Percentiles rank a stretch among this genome's conserved stretches.
Evolutionary conservation across 768 basidiomycete species (phyloP).

Genomic region (Tricholoma bakamatsutake): DNA sequence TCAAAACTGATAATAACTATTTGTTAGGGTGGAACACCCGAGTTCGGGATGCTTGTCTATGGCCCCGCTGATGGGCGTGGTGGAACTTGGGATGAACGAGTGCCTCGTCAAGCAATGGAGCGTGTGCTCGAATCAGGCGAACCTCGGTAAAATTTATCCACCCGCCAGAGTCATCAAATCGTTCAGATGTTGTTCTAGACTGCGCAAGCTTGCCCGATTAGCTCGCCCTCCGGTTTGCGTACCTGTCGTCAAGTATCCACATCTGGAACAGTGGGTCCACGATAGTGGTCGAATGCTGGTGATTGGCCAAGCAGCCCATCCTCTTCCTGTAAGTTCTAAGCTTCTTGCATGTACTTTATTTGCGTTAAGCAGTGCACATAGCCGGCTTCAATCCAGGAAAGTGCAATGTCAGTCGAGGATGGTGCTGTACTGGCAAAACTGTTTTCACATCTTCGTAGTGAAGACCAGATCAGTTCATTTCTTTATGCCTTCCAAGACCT

Average conservation of each 20-base stretch:
- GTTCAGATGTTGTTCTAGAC: slow-evolving; percentile 15
- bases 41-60: slow-evolving; percentile 26
- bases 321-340: slow-evolving; percentile 39
- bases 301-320: slow-evolving; percentile 55
- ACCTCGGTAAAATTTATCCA: slow-evolving; percentile 24
- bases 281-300: slow-evolving; percentile 37
- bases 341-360: not conserved
- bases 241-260: slow-evolving; percentile 30
- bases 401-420: slow-evolving; percentile 54
- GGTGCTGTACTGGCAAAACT: slow-evolving; percentile 54
- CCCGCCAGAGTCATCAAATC: not conserved
- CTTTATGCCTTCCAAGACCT: slow-evolving; percentile 52
- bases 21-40: slow-evolving; percentile 30
- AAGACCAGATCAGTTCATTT: slow-evolving; percentile 46
- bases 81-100: slow-evolving; percentile 23
- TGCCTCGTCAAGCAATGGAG: slow-evolving; percentile 27
- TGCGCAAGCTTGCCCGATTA: slow-evolving; percentile 31
- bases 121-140: slow-evolving; percentile 26
- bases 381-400: slow-evolving; percentile 46
- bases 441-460: slow-evolving; percentile 45
- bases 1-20: slow-evolving; percentile 2
- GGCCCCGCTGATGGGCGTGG: slow-evolving; percentile 23
- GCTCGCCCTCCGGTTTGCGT: slow-evolving; percentile 28
- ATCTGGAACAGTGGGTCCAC: slow-evolving; percentile 51
- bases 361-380: slow-evolving; percentile 11